These are phyloP conservation scores for Iodosphaeria phyllophila DNA, from an alignment of 2,329 filamentous ascomycete genomes.

Conservation along the genomic window DNA sequence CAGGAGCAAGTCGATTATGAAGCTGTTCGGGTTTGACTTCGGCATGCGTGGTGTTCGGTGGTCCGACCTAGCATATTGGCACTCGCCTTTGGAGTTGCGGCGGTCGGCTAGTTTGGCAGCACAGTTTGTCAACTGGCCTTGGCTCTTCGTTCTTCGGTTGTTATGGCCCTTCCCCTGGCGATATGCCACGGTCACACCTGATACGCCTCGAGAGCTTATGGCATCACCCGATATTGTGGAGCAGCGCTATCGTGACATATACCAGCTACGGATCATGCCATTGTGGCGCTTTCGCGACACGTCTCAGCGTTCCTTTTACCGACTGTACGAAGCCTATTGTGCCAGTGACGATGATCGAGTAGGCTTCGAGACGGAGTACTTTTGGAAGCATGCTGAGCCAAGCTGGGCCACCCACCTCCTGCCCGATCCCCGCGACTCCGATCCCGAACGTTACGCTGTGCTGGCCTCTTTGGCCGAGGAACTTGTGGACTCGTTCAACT, in stretches of 20 bases:
- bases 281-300: constrained; percentile 9
- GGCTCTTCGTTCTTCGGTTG: constrained; percentile 1
- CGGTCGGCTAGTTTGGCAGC: too few relatives aligned
- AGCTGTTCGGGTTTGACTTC: too few relatives aligned
- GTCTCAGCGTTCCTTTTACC: constrained; percentile 9
- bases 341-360: constrained; percentile 8
- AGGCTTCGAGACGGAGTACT: constrained; percentile 11
- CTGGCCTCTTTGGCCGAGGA: constrained; percentile 9
- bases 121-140: too few relatives aligned
- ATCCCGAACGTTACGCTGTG: constrained; percentile 9
- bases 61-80: too few relatives aligned
- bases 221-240: constrained; percentile 1
- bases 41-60: too few relatives aligned
- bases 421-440: constrained; percentile 8
- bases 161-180: constrained; percentile 4
- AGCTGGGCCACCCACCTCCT: constrained; percentile 6
- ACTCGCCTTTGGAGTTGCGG: too few relatives aligned
- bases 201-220: constrained; percentile 2
- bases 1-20: too few relatives aligned
- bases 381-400: constrained; percentile 8
- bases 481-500: constrained; percentile 8
- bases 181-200: constrained; percentile 1
- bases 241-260: constrained; percentile 3
- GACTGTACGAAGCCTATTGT: constrained; percentile 12
- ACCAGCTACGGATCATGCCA: constrained; percentile 4